A percentile compares a stretch with the other conserved stretches of the same genome.
Evolutionary conservation across 768 basidiomycete species (phyloP).

Genomic region (Plicaturopsis crispa): DNA sequence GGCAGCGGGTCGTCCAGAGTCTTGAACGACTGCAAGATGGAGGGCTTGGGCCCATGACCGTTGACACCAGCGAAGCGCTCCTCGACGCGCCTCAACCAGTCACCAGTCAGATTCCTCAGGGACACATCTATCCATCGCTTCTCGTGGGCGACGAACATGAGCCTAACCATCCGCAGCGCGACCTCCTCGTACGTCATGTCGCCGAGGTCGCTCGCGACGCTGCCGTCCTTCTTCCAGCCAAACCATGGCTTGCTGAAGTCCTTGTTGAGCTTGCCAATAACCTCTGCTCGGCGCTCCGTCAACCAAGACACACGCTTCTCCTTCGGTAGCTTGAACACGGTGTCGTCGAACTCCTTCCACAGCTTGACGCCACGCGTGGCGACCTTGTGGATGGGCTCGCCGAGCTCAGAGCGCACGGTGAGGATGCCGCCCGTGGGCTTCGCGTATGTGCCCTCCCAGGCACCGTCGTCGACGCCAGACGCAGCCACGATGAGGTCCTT

Average conservation of each 20-base stretch:
- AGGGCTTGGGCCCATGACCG: conserved; percentile 66
- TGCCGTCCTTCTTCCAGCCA: conserved; percentile 90
- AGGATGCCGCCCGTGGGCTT: conserved; percentile 95
- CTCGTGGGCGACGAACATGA: conserved; percentile 94
- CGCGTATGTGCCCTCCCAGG: conserved; percentile 93
- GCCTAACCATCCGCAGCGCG: conserved; percentile 79
- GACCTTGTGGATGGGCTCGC: conserved; percentile 99
- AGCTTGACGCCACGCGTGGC: conserved; percentile 95
- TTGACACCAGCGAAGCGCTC: conserved; percentile 92
- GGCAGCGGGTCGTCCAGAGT: conserved; percentile 75
- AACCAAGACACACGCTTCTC: conserved; percentile 94
- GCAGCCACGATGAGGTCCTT: conserved; percentile 97
- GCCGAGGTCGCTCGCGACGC: conserved; percentile 74
- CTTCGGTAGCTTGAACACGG: conserved; percentile 90
- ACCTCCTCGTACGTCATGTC: conserved; percentile 99
- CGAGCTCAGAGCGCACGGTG: conserved; percentile 95
- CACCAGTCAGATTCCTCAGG: conserved; percentile 88
- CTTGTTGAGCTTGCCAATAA: conserved; percentile 87
- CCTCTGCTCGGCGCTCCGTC: conserved; percentile 76
- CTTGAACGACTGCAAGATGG: conserved; percentile 76
- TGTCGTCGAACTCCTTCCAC: conserved; percentile 98
- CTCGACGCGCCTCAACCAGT: conserved; percentile 94
- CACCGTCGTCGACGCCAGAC: conserved; percentile 79
- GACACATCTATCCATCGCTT: conserved; percentile 90
- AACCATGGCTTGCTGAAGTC: conserved; percentile 99